phyloP scores from a whole-genome alignment of 495 filamentous ascomycete species.

The Umbilicaria muhlenbergii region DNA sequence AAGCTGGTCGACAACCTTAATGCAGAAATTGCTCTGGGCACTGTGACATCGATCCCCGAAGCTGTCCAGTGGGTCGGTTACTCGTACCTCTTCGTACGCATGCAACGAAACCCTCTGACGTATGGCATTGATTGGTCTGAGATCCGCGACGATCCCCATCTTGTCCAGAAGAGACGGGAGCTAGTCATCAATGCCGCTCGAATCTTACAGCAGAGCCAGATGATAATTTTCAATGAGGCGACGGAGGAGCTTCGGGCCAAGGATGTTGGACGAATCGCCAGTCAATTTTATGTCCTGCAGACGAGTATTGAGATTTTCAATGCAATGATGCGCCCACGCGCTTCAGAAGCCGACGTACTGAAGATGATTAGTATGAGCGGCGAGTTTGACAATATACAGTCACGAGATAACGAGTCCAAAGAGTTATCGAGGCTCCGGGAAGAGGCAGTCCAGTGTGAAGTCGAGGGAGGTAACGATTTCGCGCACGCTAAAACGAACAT shows the following conservation, averaged over 20 bases:
- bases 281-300: conserved; percentile 90
- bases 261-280: conserved; percentile 90
- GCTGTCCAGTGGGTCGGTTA: conserved; percentile 96
- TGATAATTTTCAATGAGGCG: conserved; percentile 94
- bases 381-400: conserved; percentile 95
- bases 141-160: conserved; percentile 64
- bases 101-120: conserved; percentile 76
- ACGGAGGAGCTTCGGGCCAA: conserved; percentile 87
- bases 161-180: conserved; percentile 68
- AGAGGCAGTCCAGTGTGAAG: conserved; percentile 51
- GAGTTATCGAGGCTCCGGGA: conserved; percentile 56
- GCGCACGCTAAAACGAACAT: conserved; percentile 91
- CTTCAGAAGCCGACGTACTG: conserved; percentile 77
- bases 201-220: conserved; percentile 78
- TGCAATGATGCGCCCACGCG: conserved; percentile 63
- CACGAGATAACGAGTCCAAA: conserved; percentile 67
- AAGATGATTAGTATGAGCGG: conserved; percentile 92
- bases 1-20: conserved; percentile 94
- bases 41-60: conserved; percentile 87
- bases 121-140: conserved; percentile 98
- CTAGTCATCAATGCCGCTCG: conserved; percentile 76
- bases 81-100: conserved; percentile 91
- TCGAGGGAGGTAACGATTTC: conserved; percentile 58
- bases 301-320: conserved; percentile 94
- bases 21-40: conserved; percentile 85